These are phyloP conservation scores for Candida glaebosa DNA, from an alignment of 805 yeast genomes.

Conservation along the genomic window DNA sequence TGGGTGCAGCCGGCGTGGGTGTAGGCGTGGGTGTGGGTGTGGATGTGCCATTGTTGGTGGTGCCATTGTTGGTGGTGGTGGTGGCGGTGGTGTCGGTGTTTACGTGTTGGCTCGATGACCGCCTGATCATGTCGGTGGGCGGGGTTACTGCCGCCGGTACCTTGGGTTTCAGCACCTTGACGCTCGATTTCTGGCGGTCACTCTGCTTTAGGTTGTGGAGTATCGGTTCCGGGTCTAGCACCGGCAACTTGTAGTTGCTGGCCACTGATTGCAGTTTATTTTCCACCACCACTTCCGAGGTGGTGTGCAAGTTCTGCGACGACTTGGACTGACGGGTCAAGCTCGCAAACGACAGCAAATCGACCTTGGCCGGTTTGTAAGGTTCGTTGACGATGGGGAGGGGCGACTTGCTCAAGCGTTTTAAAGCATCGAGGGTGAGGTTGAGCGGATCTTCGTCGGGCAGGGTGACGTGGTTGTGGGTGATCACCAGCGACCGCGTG, in stretches of 20 bases:
- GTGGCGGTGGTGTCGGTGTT: background rate
- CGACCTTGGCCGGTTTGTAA: conserved; percentile 46
- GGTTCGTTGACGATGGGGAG: conserved; percentile 37
- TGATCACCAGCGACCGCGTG: background rate
- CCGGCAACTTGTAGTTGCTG: conserved; percentile 3
- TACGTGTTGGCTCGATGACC: conserved; percentile 10
- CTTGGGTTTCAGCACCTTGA: conserved; percentile 6
- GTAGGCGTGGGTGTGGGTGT: background rate
- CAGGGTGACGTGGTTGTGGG: conserved; percentile 1
- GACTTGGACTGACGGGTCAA: conserved; percentile 41
- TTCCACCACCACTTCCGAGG: conserved; percentile 6
- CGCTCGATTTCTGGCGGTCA: background rate
- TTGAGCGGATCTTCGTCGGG: conserved; percentile 34
- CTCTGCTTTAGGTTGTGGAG: background rate
- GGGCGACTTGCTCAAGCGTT: conserved; percentile 40
- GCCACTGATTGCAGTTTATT: conserved; percentile 6
- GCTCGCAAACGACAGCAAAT: conserved; percentile 41
- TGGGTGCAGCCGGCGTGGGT: too few relatives aligned
- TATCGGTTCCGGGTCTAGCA: background rate
- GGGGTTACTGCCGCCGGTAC: conserved; percentile 24
- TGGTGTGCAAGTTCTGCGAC: background rate
- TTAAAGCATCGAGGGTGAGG: conserved; percentile 40
- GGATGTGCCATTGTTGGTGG: background rate
- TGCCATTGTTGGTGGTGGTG: conserved; percentile 2
- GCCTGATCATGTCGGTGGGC: conserved; percentile 19